Conservation (phyloP, 2,329 filamentous ascomycete species). For the Epichloe baconii region DNA sequence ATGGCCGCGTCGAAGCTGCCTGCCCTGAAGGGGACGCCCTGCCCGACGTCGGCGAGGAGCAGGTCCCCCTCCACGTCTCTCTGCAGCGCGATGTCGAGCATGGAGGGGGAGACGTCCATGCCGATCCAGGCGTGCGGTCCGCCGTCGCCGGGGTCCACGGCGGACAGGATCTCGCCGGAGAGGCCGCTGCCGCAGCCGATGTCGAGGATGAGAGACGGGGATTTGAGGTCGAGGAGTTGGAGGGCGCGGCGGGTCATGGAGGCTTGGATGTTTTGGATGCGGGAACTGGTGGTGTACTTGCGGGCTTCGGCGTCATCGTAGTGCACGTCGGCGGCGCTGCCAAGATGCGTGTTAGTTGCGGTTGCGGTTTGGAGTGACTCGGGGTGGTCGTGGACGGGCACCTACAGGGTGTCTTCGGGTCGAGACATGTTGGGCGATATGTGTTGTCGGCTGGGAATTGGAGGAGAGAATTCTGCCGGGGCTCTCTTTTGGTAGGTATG, state of each 20-base stretch:
- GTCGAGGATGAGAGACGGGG: conserved; percentile 83
- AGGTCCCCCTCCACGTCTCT: conserved; percentile 86
- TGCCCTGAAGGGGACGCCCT: conserved; percentile 85
- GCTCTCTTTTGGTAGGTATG: no score
- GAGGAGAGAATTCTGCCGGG: no score
- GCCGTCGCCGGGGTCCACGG: conserved; percentile 53
- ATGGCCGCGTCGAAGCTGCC: conserved; percentile 92
- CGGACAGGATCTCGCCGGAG: conserved; percentile 82
- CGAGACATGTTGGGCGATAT: conserved; percentile 62
- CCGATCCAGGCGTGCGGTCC: conserved; percentile 94
- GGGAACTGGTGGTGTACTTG: conserved; percentile 94
- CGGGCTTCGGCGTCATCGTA: conserved; percentile 92
- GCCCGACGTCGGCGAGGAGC: conserved; percentile 88
- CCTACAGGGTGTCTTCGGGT: conserved; percentile 85
- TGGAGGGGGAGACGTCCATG: conserved; percentile 89
- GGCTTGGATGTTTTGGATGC: conserved; percentile 90
- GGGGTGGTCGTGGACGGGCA: conserved; percentile 8
- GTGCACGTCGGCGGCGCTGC: conserved; percentile 85
- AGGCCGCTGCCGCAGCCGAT: conserved; percentile 93
- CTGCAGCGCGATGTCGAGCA: conserved; percentile 91
- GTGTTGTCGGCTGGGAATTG: neutral
- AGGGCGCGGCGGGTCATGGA: conserved; percentile 90
- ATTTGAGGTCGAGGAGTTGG: conserved; percentile 69
- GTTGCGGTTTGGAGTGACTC: neutral
- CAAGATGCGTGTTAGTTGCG: neutral